A percentile compares a stretch with the other conserved stretches of the same genome.
These are phyloP conservation scores for Candida maesae DNA, from an alignment of 805 yeast genomes.

Conservation along the genomic window DNA sequence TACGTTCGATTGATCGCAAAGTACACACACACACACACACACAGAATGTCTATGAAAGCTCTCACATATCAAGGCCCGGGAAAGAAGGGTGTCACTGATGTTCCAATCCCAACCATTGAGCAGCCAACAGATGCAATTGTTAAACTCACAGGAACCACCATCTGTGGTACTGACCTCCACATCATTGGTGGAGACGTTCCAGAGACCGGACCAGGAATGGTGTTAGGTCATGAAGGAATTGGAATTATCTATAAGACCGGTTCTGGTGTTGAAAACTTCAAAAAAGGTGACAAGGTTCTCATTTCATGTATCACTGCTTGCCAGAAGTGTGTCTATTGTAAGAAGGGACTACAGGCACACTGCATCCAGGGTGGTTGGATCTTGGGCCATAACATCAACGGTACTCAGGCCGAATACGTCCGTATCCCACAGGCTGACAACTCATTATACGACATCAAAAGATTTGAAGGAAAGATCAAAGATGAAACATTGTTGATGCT, in stretches of 20 bases:
- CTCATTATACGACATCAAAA: slow-evolving; percentile 32
- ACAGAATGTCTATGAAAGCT: slow-evolving; percentile 39
- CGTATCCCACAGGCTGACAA: slow-evolving; percentile 49
- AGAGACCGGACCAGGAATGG: slow-evolving; percentile 42
- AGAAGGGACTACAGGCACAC: slow-evolving; percentile 54
- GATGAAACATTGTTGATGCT: slow-evolving; percentile 57
- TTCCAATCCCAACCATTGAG: slow-evolving; percentile 40
- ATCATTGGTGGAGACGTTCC: slow-evolving; percentile 60
- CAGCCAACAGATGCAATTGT: slow-evolving; percentile 54
- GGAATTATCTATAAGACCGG: slow-evolving; percentile 52
- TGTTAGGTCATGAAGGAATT: slow-evolving; percentile 62
- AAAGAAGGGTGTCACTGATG: slow-evolving; percentile 32
- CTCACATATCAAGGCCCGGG: slow-evolving; percentile 44
- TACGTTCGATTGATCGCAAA: neutral
- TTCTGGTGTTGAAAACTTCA: slow-evolving; percentile 42
- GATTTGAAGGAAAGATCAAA: slow-evolving; percentile 31
- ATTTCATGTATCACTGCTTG: slow-evolving; percentile 67
- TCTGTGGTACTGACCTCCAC: slow-evolving; percentile 64
- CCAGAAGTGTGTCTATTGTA: slow-evolving; percentile 53
- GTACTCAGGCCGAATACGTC: slow-evolving; percentile 62
- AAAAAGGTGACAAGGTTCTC: slow-evolving; percentile 54
- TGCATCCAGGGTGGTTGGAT: slow-evolving; percentile 55
- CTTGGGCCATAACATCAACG: slow-evolving; percentile 56
- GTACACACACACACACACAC: neutral
- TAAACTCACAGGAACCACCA: slow-evolving; percentile 53